Conservation (phyloP, 495 filamentous ascomycete genomes). For the Neurospora tetrasperma region DNA sequence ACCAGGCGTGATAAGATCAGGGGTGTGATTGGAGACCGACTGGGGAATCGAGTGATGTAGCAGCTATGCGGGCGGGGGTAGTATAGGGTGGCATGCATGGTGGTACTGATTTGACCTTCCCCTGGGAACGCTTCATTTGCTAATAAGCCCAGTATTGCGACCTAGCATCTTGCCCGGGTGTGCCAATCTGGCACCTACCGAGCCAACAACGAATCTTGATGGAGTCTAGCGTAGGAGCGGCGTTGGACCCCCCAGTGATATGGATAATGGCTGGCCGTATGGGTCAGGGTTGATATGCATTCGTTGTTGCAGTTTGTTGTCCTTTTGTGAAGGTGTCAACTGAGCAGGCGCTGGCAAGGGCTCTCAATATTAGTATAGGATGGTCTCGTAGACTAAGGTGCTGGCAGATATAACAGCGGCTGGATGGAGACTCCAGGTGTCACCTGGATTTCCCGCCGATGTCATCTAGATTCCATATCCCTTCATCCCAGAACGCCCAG, state of each 20-base stretch:
- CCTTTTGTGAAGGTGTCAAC: neutral
- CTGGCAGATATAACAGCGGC: neutral
- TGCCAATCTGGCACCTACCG: neutral
- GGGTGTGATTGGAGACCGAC: neutral
- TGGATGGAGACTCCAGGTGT: neutral
- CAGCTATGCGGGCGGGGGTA: constrained; percentile 5
- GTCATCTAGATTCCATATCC: neutral
- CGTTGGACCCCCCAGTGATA: neutral
- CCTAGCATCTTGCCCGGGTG: neutral
- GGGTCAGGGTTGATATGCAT: neutral
- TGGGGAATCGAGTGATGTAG: constrained; percentile 13
- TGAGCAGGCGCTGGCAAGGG: neutral
- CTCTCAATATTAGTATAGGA: neutral
- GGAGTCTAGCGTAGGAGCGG: neutral
- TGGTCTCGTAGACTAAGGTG: neutral
- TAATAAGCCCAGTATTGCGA: neutral
- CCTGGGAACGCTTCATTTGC: neutral
- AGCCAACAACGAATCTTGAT: neutral
- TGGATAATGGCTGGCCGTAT: neutral
- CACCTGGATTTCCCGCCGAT: neutral
- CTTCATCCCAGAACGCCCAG: neutral
- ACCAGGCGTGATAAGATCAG: neutral
- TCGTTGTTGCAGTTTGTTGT: neutral
- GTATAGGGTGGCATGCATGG: neutral
- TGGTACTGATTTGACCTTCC: neutral